Evolutionary conservation across 176 grass and related monocot genomes (phyloP), one percentile per base, ranked within the genome.

Genomic region (Carex parvula): DNA sequence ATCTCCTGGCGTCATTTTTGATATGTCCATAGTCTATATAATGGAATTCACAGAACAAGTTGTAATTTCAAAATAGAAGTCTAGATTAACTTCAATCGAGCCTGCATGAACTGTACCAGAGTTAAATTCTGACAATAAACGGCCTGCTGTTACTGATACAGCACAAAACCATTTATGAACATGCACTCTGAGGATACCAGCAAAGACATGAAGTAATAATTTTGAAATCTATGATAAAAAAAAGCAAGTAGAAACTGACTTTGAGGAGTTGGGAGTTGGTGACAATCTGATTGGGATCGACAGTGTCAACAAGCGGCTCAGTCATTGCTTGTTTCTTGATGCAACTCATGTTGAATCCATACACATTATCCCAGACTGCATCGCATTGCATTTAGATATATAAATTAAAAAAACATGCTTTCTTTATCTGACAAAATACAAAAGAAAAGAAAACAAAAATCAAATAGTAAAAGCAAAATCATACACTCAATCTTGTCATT

Each of bases 341-440:
- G 85, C 96, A 99, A 72, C 96, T 93, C 96, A 99, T 99, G 86
- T 99, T 90, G 71, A 99, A 99, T 57, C 93, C 96, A 90, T 99
- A 99, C 1, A 99, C 96, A 84, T 90, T 84, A 85, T 92, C 86
- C 96, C 96, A 99, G 83, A 95, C 96, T 99, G 81, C 78, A 90
- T 29, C 60, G 6, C 2, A 85, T 79, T 37, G 80, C 59, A 83
- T 13, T 81, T 11, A 82, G 57, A 70, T 55, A 10, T 15, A 52
- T 63, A 79, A 50, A 48, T 82, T 17, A 44, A 8, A 85, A 39
- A 39, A 58, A 68, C 64, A 50, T 29, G 54, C 7, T 15, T 85
- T 79, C 7, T 15, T 85, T 79, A 60, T 24, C 60, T 50, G 17
- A 24, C 48, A 75, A 62, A 58, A 84, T 11, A 21, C 32, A 64